Conservation (phyloP, 345 rosid species). For the Cardamine occulta region DNA sequence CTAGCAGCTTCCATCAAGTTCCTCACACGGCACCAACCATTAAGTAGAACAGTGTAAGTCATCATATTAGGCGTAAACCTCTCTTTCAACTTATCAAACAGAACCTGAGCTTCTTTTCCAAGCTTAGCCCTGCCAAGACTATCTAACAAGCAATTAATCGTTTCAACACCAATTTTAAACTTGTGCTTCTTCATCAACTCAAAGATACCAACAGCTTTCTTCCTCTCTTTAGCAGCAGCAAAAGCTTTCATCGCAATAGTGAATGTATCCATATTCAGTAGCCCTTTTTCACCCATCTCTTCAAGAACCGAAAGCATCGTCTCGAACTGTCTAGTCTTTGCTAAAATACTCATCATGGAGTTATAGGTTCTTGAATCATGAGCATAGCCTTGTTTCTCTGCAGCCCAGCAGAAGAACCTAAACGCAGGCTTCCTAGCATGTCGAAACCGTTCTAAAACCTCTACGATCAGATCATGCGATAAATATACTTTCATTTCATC, state of each 20-base stretch:
- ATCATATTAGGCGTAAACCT: slow-evolving; percentile 74
- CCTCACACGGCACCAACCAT: slow-evolving; percentile 78
- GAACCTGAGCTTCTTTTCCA: slow-evolving; percentile 73
- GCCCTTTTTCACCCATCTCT: slow-evolving; percentile 76
- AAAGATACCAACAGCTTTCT: slow-evolving; percentile 82
- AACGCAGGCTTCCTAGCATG: slow-evolving; percentile 91
- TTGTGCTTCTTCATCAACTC: slow-evolving; percentile 91
- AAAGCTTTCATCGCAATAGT: slow-evolving; percentile 73
- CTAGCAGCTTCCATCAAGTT: slow-evolving; percentile 92
- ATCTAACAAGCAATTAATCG: slow-evolving; percentile 75
- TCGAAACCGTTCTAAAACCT: slow-evolving; percentile 63
- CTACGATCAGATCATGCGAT: slow-evolving; percentile 62
- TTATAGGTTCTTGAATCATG: slow-evolving; percentile 84
- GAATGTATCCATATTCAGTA: slow-evolving; percentile 75
- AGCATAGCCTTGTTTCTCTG: slow-evolving; percentile 54
- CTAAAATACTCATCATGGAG: slow-evolving; percentile 74
- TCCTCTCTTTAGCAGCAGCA: slow-evolving; percentile 90
- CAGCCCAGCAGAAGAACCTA: slow-evolving; percentile 88
- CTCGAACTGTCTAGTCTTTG: slow-evolving; percentile 80
- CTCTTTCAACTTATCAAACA: slow-evolving; percentile 70
- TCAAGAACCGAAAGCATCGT: slow-evolving; percentile 84
- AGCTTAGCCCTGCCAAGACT: slow-evolving; percentile 85
- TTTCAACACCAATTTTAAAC: slow-evolving; percentile 65
- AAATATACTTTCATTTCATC: slow-evolving; percentile 64
- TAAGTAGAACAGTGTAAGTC: slow-evolving; percentile 78